Percentiles rank a stretch among this genome's conserved stretches.
Conservation (phyloP, 1,284 basidiomycete species). For the Ganoderma multipileum region DNA sequence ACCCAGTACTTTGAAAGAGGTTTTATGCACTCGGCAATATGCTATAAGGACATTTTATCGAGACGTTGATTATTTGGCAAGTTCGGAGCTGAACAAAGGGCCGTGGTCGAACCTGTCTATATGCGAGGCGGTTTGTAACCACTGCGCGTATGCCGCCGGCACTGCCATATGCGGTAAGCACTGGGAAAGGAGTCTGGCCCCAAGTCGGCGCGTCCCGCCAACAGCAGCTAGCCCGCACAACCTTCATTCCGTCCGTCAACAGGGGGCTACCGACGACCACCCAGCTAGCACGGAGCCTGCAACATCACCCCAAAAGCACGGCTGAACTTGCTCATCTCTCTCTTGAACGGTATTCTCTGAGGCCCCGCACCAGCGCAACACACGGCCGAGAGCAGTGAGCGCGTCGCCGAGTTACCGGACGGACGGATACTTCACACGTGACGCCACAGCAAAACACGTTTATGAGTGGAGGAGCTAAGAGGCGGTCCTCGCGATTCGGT, state of each 20-base stretch:
- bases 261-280: neutral
- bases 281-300: neutral
- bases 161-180: slow-evolving; percentile 1
- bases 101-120: no score
- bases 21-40: no score
- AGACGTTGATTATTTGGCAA: no score
- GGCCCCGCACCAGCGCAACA: neutral
- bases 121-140: neutral
- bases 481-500: slow-evolving; percentile 23
- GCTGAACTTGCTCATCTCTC: neutral
- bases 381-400: slow-evolving; percentile 8
- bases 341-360: neutral
- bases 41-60: no score
- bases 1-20: no score
- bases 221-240: neutral
- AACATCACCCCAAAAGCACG: neutral
- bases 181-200: neutral
- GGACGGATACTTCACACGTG: neutral
- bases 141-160: slow-evolving; percentile 7
- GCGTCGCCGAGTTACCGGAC: slow-evolving; percentile 1
- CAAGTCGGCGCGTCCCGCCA: neutral
- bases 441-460: slow-evolving; percentile 16
- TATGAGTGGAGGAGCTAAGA: slow-evolving; percentile 13
- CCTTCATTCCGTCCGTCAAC: slow-evolving; percentile 1
- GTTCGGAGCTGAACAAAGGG: no score